Percentiles rank a stretch among this genome's conserved stretches.
Evolutionary conservation across 2,329 filamentous ascomycete species (phyloP).

Genomic region (Colletotrichum trifolii): DNA sequence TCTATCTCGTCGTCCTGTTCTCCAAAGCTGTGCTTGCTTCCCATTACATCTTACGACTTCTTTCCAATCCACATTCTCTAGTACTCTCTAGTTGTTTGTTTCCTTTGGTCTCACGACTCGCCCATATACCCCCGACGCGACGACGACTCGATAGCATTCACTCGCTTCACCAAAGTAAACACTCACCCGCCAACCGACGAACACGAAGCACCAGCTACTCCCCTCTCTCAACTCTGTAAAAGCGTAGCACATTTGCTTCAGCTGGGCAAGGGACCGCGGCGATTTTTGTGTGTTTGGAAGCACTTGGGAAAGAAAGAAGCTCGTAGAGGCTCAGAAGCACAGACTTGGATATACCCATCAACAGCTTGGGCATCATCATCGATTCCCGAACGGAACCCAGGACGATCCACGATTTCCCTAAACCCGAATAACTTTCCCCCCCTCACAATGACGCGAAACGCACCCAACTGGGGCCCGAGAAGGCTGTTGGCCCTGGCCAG

Average conservation of each 20-base stretch:
- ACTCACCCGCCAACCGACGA: constrained; percentile 20
- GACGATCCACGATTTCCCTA: constrained; percentile 22
- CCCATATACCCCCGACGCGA: constrained; percentile 36
- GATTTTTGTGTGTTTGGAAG: constrained; percentile 10
- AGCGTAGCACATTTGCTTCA: constrained; percentile 22
- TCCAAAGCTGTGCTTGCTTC: constrained; percentile 38
- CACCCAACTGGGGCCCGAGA: constrained; percentile 42
- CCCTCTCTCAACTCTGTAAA: constrained; percentile 28
- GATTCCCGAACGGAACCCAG: constrained; percentile 27
- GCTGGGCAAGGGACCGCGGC: constrained; percentile 24
- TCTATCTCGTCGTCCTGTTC: constrained; percentile 32
- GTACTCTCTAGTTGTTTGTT: constrained; percentile 23
- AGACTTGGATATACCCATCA: constrained; percentile 35
- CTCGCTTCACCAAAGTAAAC: constrained; percentile 24
- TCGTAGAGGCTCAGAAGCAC: constrained; percentile 35
- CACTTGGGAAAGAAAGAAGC: constrained; percentile 36
- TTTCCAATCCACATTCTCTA: constrained; percentile 22
- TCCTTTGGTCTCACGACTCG: constrained; percentile 36
- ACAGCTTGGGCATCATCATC: constrained; percentile 16
- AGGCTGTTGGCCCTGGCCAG: constrained; percentile 49
- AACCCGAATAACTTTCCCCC: background rate
- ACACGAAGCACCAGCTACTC: constrained; percentile 6
- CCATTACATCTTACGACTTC: constrained; percentile 22
- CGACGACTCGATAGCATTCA: constrained; percentile 29
- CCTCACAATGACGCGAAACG: constrained; percentile 48